Percentiles rank a stretch among this genome's conserved stretches.
Conservation (phyloP, 495 filamentous ascomycete species). For the Parathielavia hyrcaniae region DNA sequence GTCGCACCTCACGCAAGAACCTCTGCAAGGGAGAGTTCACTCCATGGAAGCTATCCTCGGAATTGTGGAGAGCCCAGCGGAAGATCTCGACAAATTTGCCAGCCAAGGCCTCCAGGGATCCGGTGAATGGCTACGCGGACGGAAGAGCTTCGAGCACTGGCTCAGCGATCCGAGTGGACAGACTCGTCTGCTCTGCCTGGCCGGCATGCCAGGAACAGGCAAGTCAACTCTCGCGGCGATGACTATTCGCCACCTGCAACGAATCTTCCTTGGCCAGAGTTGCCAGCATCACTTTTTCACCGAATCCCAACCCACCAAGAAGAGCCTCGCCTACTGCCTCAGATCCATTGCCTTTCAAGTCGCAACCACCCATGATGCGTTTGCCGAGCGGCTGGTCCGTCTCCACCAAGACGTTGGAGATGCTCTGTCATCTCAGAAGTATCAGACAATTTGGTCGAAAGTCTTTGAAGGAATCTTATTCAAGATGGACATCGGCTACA, state of each 20-base stretch:
- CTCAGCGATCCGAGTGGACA: not conserved
- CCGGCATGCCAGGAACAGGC: slow-evolving; percentile 4
- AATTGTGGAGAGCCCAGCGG: not conserved
- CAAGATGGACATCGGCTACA: slow-evolving; percentile 4
- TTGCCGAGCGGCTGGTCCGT: not conserved
- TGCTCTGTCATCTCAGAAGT: not conserved
- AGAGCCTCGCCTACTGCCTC: slow-evolving; percentile 7
- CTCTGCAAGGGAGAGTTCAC: no score
- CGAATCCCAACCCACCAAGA: slow-evolving; percentile 1
- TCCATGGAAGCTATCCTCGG: not conserved
- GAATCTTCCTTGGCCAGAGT: slow-evolving; percentile 1
- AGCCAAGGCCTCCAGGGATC: not conserved
- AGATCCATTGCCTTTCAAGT: slow-evolving; percentile 1
- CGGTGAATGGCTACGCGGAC: slow-evolving; percentile 3
- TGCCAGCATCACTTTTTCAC: slow-evolving; percentile 3
- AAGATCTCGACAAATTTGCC: not conserved
- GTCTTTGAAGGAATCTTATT: slow-evolving; percentile 4
- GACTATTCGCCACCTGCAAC: slow-evolving; percentile 1
- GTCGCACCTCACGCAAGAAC: no score
- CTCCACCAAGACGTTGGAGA: slow-evolving; percentile 4
- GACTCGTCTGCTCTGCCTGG: not conserved
- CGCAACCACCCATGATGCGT: not conserved
- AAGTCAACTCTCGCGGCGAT: slow-evolving; percentile 1
- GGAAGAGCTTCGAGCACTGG: slow-evolving; percentile 4
- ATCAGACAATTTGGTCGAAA: not conserved